These are phyloP conservation scores for Candida nemodendra DNA, from an alignment of 805 yeast species.

Conservation along the genomic window DNA sequence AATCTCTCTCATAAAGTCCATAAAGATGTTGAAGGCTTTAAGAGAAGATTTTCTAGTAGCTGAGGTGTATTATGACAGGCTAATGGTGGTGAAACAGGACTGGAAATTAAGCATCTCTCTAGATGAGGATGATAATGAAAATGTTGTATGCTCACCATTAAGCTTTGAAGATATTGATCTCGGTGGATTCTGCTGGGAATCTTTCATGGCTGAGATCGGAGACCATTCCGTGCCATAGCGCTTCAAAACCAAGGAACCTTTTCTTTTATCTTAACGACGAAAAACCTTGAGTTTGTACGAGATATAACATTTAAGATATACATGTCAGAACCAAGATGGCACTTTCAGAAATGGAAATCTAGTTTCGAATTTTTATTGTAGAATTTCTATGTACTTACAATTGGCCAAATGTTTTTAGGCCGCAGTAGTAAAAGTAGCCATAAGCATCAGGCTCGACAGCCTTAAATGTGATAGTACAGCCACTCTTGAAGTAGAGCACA, in stretches of 20 bases:
- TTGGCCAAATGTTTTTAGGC: conserved; percentile 39
- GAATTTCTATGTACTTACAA: too few relatives aligned
- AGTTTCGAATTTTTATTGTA: too few relatives aligned
- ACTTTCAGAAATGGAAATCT: too few relatives aligned
- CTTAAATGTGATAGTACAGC: conserved; percentile 60
- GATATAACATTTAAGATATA: too few relatives aligned
- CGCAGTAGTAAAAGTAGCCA: conserved; percentile 59
- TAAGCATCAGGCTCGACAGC: conserved; percentile 46
- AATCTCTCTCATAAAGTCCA: neutral
- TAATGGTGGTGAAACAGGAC: conserved; percentile 2
- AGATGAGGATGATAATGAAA: neutral
- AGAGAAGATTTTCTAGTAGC: conserved; percentile 1
- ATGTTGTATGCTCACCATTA: too few relatives aligned
- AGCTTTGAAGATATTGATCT: neutral
- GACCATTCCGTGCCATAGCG: too few relatives aligned
- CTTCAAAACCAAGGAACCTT: too few relatives aligned
- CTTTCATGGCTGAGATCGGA: neutral
- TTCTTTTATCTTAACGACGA: too few relatives aligned
- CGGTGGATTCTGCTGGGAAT: conserved; percentile 1
- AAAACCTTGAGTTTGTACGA: too few relatives aligned
- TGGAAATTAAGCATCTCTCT: conserved; percentile 1
- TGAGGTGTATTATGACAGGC: neutral
- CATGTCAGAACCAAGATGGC: too few relatives aligned
- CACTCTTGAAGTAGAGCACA: conserved; percentile 61
- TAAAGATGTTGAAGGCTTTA: neutral